Base-by-base conservation (phyloP, 1,284 basidiomycete species). In the Pholiota adiposa region DNA sequence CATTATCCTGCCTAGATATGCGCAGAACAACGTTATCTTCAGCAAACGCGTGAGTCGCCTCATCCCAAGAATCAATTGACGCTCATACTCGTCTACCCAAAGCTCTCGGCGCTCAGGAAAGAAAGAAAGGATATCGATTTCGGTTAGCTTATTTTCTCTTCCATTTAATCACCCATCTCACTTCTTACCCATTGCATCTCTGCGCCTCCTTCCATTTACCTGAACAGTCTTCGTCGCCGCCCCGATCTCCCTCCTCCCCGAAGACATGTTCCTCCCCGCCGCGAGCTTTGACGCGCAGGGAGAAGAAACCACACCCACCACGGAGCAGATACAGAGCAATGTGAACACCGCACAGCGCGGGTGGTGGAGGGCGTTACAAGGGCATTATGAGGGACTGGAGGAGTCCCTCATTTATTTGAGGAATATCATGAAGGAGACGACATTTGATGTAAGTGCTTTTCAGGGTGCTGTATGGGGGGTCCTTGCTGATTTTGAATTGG, bases 1-100 rank as follows among this genome's bases (percentile, higher is more conserved):
- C 46, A 21, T 27, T 11, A 51, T n/a, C n/a, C n/a, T 9, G 40
- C 63, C 75, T 63, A 94, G 94, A 19, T 93, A 91, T 71, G 86
- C 92, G 4, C 94, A 96, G 73, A 95, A 92, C 67, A 90, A 87
- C 3, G 77, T 69, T 53, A 89, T 94, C 65, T 91, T 94, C 74
- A 88, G 83, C 70, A 94, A 92, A 77, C 83, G 92, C 72, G 93
- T 92, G 60, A 67, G 84, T 73, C 6, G 29, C 7, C 34, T 36
- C 12, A 16, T 11, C 14, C 16, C 9, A 27, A 25, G 16, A 8
- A 27, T 27, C 43, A 9, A 4, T 40, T 11, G n/a, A n/a, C 18
- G 6, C 33, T 12, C 16, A 25, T 44, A 33, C 43, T 46, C 6
- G 48, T 40, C 27, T 48, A 12, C 25, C 48, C 14, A 6, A 64